Evolutionary conservation across 805 yeast genomes (phyloP), one percentile per base, ranked within the genome.

Genomic region (Wickerhamiella kazuoi): DNA sequence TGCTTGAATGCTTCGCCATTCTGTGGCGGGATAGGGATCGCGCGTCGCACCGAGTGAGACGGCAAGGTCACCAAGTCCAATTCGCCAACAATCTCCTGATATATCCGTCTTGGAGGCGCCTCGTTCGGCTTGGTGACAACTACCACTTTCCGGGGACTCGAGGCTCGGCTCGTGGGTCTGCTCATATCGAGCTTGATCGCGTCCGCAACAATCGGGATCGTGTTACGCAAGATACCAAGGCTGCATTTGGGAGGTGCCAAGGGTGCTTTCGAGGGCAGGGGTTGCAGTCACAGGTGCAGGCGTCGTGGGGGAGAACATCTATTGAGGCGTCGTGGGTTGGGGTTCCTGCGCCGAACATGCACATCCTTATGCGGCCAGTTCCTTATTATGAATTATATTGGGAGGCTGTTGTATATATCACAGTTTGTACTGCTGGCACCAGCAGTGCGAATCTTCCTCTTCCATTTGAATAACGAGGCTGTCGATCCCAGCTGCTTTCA

Each of bases 381-480:
- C n/a, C n/a, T n/a, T n/a, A n/a, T n/a, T n/a, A n/a, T n/a, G n/a
- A n/a, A n/a, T n/a, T n/a, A n/a, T n/a, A 23, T 23, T 23, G 6
- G 11, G 26, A 23, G 11, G 6, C 6, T 23, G 11, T 23, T 11
- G 6, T 23, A 6, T 23, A 11, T 6, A 11, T 11, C 11, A 23
- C 11, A 23, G 6, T 23, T 23, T 23, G 26, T 23, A 7, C 11
- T 23, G 26, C 4, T 75, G 58, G 53, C 87, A 78, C 86, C 86
- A 78, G 57, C 86, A 78, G 1, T 59, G 54, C 13, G 76, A 72
- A 39, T 64, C 70, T 39, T 71, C 76, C 41, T 66, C 68, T 47
- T 79, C 90, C 43, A 79, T 71, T 51, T 79, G 90, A 23, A 79
- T 67, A 61, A 73, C 68, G n/a, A 59, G 65, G 21, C 67, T 66